Evolutionary conservation across 2,329 filamentous ascomycete species (phyloP), one percentile per base, ranked within the genome.

Genomic region (Epichloe elymi): DNA sequence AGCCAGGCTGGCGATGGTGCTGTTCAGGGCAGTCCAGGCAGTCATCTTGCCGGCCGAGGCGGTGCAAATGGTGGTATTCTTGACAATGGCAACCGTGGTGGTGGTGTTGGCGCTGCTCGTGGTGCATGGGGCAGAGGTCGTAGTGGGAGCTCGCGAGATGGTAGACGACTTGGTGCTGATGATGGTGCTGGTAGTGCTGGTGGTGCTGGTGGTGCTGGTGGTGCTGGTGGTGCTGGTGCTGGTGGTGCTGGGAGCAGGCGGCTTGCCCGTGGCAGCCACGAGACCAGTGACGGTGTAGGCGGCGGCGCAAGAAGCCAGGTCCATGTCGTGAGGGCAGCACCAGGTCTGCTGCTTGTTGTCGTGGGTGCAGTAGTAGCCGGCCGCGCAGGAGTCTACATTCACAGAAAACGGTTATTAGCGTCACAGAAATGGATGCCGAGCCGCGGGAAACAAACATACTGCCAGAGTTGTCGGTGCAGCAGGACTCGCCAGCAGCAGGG

Each of bases 351-450:
- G 64, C 43, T 63, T 59, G 49, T 65, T 62, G 61, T 81, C 74
- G 57, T 74, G 69, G n/a, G 77, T 73, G 69, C 81, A 84, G 70
- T 77, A 83, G 70, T 76, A 84, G 47, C 77, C 78, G 15, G 66
- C 63, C 35, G 79, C 73, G 63, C 80, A 84, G 35, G 79, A 78
- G 65, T 79, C 79, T 82, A 30, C 2, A 30, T 30, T 30, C 26
- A 30, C 26, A 19, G n/a, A 3, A 17, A 41, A 12, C 12, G 40
- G 19, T 26, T 4, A 7, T 26, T 4, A 7, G 17, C 17, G 19
- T 7, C 38, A 23, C 46, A 48, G 14, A 6, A 26, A 15, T 23
- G 20, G 26, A 30, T 3, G 26, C 7, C 26, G 26, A 19, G 23
- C 14, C 14, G 41, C 14, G 41, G 30, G 30, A 38, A 17, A 15